Base-by-base conservation (phyloP, 306 rosid genomes). In the Cajanus cajan region DNA sequence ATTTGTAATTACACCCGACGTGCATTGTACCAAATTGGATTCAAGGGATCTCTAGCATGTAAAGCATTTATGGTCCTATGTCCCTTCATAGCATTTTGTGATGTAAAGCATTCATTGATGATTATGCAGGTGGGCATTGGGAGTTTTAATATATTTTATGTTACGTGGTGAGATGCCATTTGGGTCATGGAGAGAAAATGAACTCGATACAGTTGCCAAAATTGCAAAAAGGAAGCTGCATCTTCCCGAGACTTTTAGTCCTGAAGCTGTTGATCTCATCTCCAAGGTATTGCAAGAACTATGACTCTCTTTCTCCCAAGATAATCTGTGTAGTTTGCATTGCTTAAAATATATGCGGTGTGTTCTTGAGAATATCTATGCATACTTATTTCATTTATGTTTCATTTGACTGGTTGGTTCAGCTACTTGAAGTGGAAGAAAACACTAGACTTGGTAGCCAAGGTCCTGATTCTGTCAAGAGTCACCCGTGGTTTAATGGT, bases 171-270 rank as follows among this genome's bases (percentile, higher is more conserved):
- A 95, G 78, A 84, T 87, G 96, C 99, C 99, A 36, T 95, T 95
- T 45, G 98, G 99, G 51, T 93, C 98, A 31, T 93, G 99, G 97
- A 90, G 98, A 87, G 92, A 87, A 69, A 91, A 94, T 31, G 99
- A 93, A 71, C 94, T 93, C 8, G 98, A 95, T 72, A 90, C 96
- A 4, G 91, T 89, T 74, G 87, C 94, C 47, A 95, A 95, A 85
- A 91, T 95, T 55, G 98, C 98, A 8, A 93, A 89, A 85, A 89
- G 98, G 82, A 90, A 91, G 81, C 81, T 93, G 73, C 84, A 81
- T 50, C 82, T 95, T 81, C 96, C 96, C 5, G 89, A 85, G 63
- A 89, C 87, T 81, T 90, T 95, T 85, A 93, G 97, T 83, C 86
- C 92, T 44, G 90, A 91, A 86, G 94, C 89, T 59, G 78, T 80